Base-by-base conservation (phyloP, 352 stramenopile species). In the Pythium monospermum region DNA sequence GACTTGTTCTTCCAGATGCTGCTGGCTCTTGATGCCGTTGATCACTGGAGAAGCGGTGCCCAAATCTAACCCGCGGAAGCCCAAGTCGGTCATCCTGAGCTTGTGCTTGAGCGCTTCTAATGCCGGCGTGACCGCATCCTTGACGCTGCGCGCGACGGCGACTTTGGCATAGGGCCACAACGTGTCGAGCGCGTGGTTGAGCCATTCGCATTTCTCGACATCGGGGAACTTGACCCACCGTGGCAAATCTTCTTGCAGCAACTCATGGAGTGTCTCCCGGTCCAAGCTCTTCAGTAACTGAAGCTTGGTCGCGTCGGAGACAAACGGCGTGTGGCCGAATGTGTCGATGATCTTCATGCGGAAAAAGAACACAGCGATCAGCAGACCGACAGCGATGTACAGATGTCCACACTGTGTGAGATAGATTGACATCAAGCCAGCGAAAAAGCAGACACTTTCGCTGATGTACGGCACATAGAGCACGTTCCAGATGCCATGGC, bases 81-180 rank as follows among this genome's bases (percentile, higher is more conserved):
- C 65, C 25, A 76, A 42, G 30, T 76, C 51, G 7, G 68, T 73
- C 61, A 76, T 71, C 53, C 62, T 53, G 27, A 76, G 60, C 57
- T 73, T 73, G 6, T 57, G 57, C 41, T 76, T 73, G 37, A 76
- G 53, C 1, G 49, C 43, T 30, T 73, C 57, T 1, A 76, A 61
- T 31, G 55, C 62, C 3, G 68, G 68, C 18, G 53, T 73, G 13
- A 76, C 48, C 7, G 64, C 57, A 18, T 76, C 68, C 21, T 67
- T 65, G 23, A 76, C 60, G 8, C 48, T 61, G 22, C 61, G 61
- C 25, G 68, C 68, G 37, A 69, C 57, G 12, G 68, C 68, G 42
- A 73, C 57, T 35, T 76, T 76, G 31, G 73, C 61, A 43, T 76
- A 76, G 32, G 68, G 68, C 68, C 68, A 76, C 30, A 76, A 49